Evolutionary conservation across 2,329 filamentous ascomycete genomes (phyloP).

Genomic region (Sporothrix euskadiensis): DNA sequence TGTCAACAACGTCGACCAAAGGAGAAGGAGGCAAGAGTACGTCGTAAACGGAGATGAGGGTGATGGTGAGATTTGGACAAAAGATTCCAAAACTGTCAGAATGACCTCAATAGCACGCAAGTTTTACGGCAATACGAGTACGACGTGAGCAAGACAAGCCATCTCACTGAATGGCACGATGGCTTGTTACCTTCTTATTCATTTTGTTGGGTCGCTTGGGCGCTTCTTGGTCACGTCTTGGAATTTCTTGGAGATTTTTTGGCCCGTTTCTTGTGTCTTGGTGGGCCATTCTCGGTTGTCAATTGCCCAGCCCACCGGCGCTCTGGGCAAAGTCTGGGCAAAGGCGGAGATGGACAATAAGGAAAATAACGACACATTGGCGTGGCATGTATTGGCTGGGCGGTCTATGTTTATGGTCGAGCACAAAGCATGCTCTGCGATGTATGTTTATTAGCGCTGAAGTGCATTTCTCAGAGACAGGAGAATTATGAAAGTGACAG

Average conservation of each 20-base stretch:
- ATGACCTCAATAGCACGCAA: neutral
- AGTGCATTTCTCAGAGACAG: neutral
- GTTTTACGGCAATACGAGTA: constrained; percentile 1
- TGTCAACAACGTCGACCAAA: neutral
- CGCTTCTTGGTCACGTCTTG: neutral
- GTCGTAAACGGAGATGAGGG: neutral
- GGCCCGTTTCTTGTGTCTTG: neutral
- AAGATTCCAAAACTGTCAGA: constrained; percentile 10
- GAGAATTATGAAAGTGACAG: neutral
- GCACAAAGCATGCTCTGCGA: neutral
- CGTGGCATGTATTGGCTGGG: neutral
- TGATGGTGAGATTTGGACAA: neutral
- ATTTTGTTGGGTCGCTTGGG: neutral
- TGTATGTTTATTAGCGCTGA: neutral
- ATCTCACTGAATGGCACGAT: neutral
- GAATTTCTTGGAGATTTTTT: constrained; percentile 6
- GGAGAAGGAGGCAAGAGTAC: neutral
- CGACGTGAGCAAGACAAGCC: neutral
- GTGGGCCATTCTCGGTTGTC: neutral
- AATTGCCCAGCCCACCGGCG: neutral
- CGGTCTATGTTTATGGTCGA: neutral
- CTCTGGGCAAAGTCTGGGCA: constrained; percentile 2
- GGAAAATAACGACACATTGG: neutral
- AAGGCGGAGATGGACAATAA: neutral
- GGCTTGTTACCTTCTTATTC: neutral